Evolutionary conservation across 352 stramenopile genomes (phyloP).

Genomic region (Globisporangium ultimum): DNA sequence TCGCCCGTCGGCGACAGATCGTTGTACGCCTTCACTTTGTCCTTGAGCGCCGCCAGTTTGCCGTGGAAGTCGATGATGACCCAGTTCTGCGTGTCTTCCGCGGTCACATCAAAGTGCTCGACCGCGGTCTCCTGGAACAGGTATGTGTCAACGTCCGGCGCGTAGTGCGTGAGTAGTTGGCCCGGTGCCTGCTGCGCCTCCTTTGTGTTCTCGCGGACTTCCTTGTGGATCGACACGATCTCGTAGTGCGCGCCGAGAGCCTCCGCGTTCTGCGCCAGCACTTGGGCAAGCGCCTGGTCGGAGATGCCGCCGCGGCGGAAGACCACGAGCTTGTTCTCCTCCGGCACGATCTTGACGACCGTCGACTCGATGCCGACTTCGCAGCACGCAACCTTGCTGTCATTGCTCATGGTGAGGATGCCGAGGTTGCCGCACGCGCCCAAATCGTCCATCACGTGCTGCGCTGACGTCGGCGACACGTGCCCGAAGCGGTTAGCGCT

Average conservation of each 20-base stretch:
- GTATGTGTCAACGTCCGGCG: constrained; percentile 92
- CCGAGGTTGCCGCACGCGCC: constrained; percentile 88
- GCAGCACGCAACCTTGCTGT: constrained; percentile 48
- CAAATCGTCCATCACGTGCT: constrained; percentile 98
- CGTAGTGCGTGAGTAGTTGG: constrained; percentile 98
- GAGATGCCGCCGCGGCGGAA: constrained; percentile 87
- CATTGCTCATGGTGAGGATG: constrained; percentile 56
- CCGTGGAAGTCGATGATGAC: constrained; percentile 84
- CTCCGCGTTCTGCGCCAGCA: constrained; percentile 47
- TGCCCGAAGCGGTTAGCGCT: constrained; percentile 99
- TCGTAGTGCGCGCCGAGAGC: constrained; percentile 42
- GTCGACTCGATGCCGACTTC: constrained; percentile 94
- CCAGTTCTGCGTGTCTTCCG: constrained; percentile 43
- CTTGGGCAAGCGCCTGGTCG: constrained; percentile 54
- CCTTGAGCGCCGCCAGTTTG: constrained; percentile 39
- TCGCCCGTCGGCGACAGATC: constrained; percentile 74
- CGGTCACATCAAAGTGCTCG: constrained; percentile 31
- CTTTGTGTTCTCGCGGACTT: constrained; percentile 54
- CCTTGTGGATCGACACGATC: constrained; percentile 65
- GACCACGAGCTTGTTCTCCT: constrained; percentile 77
- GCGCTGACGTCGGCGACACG: constrained; percentile 94
- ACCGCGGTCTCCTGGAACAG: constrained; percentile 50
- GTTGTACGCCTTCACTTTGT: constrained; percentile 60
- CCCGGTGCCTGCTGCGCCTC: constrained; percentile 91
- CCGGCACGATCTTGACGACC: constrained; percentile 87